Conservation (phyloP, 1,284 basidiomycete species). For the Cryptococcus sp. region DNA sequence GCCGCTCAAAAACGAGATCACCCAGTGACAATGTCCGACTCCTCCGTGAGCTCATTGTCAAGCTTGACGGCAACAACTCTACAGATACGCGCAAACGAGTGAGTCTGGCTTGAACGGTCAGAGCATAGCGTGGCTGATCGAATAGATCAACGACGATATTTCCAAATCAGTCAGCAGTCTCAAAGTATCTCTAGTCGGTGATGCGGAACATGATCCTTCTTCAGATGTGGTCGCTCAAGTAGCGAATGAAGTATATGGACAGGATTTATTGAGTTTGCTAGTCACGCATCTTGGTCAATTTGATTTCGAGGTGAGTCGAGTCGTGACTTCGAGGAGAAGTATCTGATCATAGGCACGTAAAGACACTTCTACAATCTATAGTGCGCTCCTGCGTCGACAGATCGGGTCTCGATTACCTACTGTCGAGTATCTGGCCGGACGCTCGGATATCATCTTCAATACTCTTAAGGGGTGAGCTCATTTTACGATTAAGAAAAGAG, state of each 20-base stretch:
- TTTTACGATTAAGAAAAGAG: background rate
- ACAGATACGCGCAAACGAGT: constrained; percentile 75
- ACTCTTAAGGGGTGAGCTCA: constrained; percentile 63
- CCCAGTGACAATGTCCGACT: constrained; percentile 78
- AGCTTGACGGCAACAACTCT: constrained; percentile 63
- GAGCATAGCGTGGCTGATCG: background rate
- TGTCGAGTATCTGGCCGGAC: constrained; percentile 83
- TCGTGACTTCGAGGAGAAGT: background rate
- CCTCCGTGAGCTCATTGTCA: constrained; percentile 70
- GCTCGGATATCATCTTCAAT: constrained; percentile 83
- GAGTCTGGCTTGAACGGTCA: too few relatives aligned
- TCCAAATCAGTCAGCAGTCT: constrained; percentile 28
- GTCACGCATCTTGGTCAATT: constrained; percentile 77
- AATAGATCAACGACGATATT: constrained; percentile 35
- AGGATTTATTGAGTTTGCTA: constrained; percentile 77
- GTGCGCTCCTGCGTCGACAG: constrained; percentile 87
- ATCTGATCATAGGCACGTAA: constrained; percentile 56
- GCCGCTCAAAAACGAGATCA: constrained; percentile 69
- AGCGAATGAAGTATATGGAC: constrained; percentile 90
- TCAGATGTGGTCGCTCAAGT: constrained; percentile 87
- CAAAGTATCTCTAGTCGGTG: constrained; percentile 34
- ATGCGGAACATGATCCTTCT: constrained; percentile 47
- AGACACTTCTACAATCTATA: constrained; percentile 96
- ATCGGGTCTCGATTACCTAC: constrained; percentile 91
- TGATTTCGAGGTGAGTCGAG: constrained; percentile 81